Evolutionary conservation across 768 basidiomycete species (phyloP).

Genomic region (Collybia mongolica): DNA sequence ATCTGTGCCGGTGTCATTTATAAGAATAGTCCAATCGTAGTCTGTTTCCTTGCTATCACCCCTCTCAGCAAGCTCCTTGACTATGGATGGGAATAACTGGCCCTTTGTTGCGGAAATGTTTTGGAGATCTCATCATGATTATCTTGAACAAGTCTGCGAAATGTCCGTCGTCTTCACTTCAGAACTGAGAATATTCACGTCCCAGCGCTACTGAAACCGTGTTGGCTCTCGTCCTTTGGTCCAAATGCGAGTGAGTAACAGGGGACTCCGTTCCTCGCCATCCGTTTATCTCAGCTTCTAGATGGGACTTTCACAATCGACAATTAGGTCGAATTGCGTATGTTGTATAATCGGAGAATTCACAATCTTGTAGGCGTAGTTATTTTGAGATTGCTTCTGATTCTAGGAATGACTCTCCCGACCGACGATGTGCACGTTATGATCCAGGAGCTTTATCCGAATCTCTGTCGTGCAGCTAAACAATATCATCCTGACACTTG

Average conservation of each 20-base stretch:
- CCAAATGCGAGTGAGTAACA: conserved; percentile 44
- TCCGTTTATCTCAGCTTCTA: conserved; percentile 17
- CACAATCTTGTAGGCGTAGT: conserved; percentile 48
- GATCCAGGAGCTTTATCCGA: conserved; percentile 68
- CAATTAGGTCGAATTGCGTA: conserved; percentile 32
- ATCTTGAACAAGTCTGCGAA: conserved; percentile 47
- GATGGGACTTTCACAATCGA: conserved; percentile 66
- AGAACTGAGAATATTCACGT: neutral
- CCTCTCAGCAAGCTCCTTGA: conserved; percentile 51
- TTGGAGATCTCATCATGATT: conserved; percentile 50
- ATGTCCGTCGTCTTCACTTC: neutral
- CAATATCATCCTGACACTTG: conserved; percentile 64
- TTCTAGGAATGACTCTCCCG: conserved; percentile 68
- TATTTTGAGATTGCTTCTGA: conserved; percentile 65
- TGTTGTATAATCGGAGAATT: too few relatives aligned
- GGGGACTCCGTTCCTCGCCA: neutral
- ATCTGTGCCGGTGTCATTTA: conserved; percentile 1
- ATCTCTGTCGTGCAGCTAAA: conserved; percentile 65
- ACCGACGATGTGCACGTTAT: conserved; percentile 63
- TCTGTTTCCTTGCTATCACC: conserved; percentile 48
- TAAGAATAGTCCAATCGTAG: conserved; percentile 20
- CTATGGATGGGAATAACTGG: conserved; percentile 49
- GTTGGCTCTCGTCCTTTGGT: conserved; percentile 45
- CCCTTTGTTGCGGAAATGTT: conserved; percentile 46
- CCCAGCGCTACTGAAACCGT: conserved; percentile 47